phyloP scores from a whole-genome alignment of 2,329 filamentous ascomycete genomes.

The Helminthosporium solani region DNA sequence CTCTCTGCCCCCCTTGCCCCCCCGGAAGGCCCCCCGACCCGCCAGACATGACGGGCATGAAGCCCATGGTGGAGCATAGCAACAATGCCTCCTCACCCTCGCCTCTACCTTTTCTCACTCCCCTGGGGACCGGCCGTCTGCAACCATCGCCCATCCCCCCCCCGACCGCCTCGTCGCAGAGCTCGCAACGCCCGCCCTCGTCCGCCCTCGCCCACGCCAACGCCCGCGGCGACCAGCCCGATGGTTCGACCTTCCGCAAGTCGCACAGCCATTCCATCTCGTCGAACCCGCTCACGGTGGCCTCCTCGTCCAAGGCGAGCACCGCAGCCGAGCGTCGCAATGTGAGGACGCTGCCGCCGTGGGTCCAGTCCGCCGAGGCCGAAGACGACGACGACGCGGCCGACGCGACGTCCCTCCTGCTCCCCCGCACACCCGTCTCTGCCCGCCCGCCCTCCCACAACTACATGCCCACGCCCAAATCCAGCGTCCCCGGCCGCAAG shows the following conservation, averaged over 20 bases:
- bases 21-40: no score
- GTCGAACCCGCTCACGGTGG: conserved; percentile 40
- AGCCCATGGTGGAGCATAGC: conserved; percentile 32
- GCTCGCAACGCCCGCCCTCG: conserved; percentile 34
- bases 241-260: conserved; percentile 25
- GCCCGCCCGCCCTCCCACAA: conserved; percentile 40
- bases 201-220: conserved; percentile 24
- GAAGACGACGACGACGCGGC: conserved; percentile 34
- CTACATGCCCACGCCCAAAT: conserved; percentile 42
- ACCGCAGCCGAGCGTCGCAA: conserved; percentile 34
- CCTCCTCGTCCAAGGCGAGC: conserved; percentile 36
- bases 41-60: conserved; percentile 30
- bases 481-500: conserved; percentile 39
- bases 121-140: conserved; percentile 17
- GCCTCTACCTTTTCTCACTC: conserved; percentile 13
- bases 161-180: conserved; percentile 31
- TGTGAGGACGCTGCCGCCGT: conserved; percentile 40
- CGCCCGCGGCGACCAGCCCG: conserved; percentile 25
- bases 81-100: conserved; percentile 17
- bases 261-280: conserved; percentile 39
- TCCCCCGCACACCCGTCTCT: conserved; percentile 38
- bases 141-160: conserved; percentile 37
- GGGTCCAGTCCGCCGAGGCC: conserved; percentile 42
- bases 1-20: no score
- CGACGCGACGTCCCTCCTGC: conserved; percentile 32